Conservation (phyloP, 352 stramenopile genomes). For the Aphanomyces invadans region DNA sequence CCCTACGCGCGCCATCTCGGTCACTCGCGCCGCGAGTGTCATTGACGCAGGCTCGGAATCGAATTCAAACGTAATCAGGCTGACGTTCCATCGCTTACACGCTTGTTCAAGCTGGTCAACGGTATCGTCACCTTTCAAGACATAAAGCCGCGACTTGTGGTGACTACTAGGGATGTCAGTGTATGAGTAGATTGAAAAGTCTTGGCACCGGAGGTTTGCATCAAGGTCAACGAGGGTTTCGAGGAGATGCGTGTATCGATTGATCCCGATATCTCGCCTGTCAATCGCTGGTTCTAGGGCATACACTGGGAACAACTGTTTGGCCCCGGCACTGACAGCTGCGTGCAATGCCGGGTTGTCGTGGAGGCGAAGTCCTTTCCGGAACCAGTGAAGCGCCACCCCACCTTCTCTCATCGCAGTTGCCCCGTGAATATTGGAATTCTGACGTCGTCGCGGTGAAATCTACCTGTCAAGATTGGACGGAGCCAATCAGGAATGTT, state of each 20-base stretch:
- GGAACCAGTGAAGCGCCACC: constrained; percentile 84
- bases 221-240: constrained; percentile 83
- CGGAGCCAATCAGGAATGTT: no score
- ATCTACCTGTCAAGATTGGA: no score
- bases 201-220: constrained; percentile 27
- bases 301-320: constrained; percentile 68
- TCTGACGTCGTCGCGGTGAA: no score
- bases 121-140: background rate
- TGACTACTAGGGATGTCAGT: background rate
- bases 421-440: no score
- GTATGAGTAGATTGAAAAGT: constrained; percentile 33
- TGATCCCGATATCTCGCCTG: constrained; percentile 44
- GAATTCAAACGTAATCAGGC: background rate
- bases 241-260: constrained; percentile 88
- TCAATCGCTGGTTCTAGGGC: constrained; percentile 73
- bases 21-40: background rate
- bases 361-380: constrained; percentile 91
- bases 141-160: background rate
- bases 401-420: no score
- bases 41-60: background rate
- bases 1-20: background rate
- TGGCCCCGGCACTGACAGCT: constrained; percentile 31
- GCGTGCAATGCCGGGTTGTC: constrained; percentile 90
- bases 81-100: background rate
- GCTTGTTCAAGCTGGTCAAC: background rate